Evolutionary conservation across 139 green algal species (phyloP).

Genomic region (Closterium sp.): DNA sequence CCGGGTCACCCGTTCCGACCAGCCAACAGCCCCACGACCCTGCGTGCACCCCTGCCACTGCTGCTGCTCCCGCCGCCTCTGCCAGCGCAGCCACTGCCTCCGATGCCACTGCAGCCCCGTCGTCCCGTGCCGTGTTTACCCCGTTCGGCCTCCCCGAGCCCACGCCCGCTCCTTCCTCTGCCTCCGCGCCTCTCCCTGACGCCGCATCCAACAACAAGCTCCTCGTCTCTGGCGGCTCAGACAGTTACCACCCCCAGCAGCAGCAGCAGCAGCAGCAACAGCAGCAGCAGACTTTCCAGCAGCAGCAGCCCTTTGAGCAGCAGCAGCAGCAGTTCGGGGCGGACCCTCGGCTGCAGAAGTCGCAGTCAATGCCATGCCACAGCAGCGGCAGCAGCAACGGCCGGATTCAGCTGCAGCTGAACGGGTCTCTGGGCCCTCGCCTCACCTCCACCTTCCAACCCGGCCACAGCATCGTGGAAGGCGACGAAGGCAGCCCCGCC

Average conservation of each 20-base stretch:
- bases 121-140: not conserved
- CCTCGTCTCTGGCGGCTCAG: not conserved
- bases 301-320: not conserved
- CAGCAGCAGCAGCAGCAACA: not conserved
- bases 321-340: not conserved
- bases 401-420: not conserved
- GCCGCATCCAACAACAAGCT: not conserved
- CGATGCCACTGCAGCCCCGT: not conserved
- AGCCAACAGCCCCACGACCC: not conserved
- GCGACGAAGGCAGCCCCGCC: not conserved
- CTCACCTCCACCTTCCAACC: not conserved
- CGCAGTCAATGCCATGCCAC: not conserved
- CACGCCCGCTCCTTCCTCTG: not conserved
- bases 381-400: not conserved
- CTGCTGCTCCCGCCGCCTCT: not conserved
- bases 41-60: not conserved
- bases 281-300: not conserved
- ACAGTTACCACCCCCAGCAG: not conserved
- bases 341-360: not conserved
- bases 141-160: not conserved
- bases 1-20: not conserved
- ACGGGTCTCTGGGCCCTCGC: not conserved
- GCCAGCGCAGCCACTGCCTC: not conserved
- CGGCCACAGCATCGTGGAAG: not conserved
- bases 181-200: not conserved